phyloP scores from a whole-genome alignment of 345 rosid species.

The Gossypium thurberi region DNA sequence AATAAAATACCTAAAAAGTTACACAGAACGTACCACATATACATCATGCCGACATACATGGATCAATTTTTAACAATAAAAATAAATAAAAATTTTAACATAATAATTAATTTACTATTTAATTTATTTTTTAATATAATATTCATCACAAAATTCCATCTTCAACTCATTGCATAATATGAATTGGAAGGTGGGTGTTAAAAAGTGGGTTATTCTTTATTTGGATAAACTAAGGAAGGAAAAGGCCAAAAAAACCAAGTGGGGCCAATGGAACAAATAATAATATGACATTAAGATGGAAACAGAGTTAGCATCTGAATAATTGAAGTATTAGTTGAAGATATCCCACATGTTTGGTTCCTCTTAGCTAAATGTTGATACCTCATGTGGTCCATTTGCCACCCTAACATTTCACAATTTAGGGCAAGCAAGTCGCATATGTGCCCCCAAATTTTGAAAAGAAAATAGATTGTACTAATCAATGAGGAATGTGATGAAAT shows the following conservation, averaged over 20 bases:
- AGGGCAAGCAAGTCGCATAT: neutral
- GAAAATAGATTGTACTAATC: too few relatives aligned
- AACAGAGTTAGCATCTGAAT: neutral
- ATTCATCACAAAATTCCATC: too few relatives aligned
- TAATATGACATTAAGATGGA: neutral
- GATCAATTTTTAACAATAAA: fast-evolving
- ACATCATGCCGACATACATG: too few relatives aligned
- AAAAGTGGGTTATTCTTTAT: neutral
- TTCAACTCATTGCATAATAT: too few relatives aligned
- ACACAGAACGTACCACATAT: too few relatives aligned
- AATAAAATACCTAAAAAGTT: too few relatives aligned
- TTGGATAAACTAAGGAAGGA: neutral
- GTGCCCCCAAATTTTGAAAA: too few relatives aligned
- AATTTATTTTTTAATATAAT: too few relatives aligned
- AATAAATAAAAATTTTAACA: too few relatives aligned
- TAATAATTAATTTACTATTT: too few relatives aligned
- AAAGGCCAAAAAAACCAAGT: neutral
- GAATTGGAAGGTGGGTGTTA: neutral
- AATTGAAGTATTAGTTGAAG: conserved; percentile 3
- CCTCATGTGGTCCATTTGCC: neutral
- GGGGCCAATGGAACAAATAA: neutral
- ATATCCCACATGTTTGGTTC: neutral
- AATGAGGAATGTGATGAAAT: too few relatives aligned
- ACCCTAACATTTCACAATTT: neutral
- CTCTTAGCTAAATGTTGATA: neutral